Conservation (phyloP, 306 rosid species). For the Cicer judaicum region DNA sequence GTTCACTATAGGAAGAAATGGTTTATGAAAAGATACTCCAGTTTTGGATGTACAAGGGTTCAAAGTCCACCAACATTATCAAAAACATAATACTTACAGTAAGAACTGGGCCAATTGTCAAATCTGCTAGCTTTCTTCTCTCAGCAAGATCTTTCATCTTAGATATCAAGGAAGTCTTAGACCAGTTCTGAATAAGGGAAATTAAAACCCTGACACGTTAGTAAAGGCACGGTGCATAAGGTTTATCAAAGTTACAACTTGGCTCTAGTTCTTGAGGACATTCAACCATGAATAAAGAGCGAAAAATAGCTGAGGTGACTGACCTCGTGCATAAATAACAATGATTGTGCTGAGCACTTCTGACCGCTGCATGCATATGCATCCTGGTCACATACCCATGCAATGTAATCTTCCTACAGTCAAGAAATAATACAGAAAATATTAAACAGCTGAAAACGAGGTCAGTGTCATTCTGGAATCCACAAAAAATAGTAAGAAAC, state of each 20-base stretch:
- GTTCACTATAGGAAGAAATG: background rate
- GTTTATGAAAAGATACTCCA: background rate
- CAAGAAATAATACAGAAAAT: conserved; percentile 44
- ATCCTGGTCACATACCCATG: conserved; percentile 99
- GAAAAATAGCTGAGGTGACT: conserved; percentile 40
- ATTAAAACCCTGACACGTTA: conserved; percentile 38
- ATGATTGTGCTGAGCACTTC: conserved; percentile 95
- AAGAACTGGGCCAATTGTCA: conserved; percentile 92
- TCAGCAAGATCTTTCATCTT: conserved; percentile 82
- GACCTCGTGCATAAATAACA: conserved; percentile 94
- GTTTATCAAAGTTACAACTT: conserved; percentile 31
- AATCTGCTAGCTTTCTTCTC: conserved; percentile 85
- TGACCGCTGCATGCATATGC: conserved; percentile 99
- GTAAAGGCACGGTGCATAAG: conserved; percentile 16
- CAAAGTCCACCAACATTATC: conserved; percentile 14
- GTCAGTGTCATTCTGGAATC: conserved; percentile 26
- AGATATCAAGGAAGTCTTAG: conserved; percentile 67
- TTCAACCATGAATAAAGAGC: conserved; percentile 17
- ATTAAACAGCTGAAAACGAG: conserved; percentile 17
- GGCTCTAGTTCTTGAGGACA: conserved; percentile 2
- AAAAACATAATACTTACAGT: conserved; percentile 59
- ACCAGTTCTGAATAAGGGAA: conserved; percentile 76
- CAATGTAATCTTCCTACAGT: conserved; percentile 81
- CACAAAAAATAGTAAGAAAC: conserved; percentile 49
- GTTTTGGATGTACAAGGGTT: conserved; percentile 10